phyloP scores from a whole-genome alignment of 306 rosid species.

The Macrotyloma uniflorum region DNA sequence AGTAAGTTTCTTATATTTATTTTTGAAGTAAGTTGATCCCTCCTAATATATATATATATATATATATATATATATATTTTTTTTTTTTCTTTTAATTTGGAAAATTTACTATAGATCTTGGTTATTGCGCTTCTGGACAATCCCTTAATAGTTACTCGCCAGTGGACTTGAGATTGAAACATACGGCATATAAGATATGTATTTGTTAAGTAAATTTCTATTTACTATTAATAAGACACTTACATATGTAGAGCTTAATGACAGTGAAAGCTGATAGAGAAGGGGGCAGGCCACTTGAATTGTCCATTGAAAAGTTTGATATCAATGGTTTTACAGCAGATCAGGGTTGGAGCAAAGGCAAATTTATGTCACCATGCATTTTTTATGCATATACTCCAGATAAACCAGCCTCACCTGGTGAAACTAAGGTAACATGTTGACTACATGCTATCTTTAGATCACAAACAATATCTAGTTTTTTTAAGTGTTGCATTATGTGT shows the following conservation, averaged over 20 bases:
- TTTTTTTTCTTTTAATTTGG: too few relatives aligned
- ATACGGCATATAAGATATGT: neutral
- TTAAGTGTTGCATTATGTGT: neutral
- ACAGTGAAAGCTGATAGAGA: slow-evolving; percentile 85
- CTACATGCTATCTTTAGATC: neutral
- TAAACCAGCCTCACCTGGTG: slow-evolving; percentile 50
- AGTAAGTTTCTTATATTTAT: too few relatives aligned
- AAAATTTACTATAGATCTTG: too few relatives aligned
- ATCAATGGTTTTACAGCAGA: slow-evolving; percentile 65
- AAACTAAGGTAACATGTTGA: slow-evolving; percentile 54
- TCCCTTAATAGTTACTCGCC: too few relatives aligned
- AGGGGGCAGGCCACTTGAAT: slow-evolving; percentile 86
- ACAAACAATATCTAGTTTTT: neutral
- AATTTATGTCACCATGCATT: slow-evolving; percentile 72
- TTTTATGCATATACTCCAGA: slow-evolving; percentile 56
- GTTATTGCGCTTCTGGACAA: too few relatives aligned
- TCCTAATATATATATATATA: too few relatives aligned
- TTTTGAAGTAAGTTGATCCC: too few relatives aligned
- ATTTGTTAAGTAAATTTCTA: neutral
- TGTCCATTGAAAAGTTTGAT: slow-evolving; percentile 54
- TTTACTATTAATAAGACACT: slow-evolving; percentile 29
- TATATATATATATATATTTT: too few relatives aligned
- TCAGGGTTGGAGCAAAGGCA: slow-evolving; percentile 54
- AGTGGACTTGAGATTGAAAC: too few relatives aligned
- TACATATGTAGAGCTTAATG: slow-evolving; percentile 9